phyloP scores from a whole-genome alignment of 2,329 filamentous ascomycete species.

The Sporothrix humicola region DNA sequence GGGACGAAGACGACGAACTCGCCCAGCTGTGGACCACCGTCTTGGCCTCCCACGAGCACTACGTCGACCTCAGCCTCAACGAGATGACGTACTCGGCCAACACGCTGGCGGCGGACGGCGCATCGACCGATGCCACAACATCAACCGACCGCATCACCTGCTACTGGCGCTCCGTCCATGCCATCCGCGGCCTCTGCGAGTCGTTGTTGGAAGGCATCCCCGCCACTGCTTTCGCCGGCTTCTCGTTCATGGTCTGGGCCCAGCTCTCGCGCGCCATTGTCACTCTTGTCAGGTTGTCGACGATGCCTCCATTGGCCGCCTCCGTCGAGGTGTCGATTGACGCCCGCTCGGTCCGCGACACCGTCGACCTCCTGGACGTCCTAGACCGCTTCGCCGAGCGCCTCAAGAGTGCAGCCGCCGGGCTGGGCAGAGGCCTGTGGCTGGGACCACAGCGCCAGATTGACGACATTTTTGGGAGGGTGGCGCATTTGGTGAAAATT shows the following conservation, averaged over 20 bases:
- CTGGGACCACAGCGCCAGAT: background rate
- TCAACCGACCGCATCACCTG: slow-evolving; percentile 16
- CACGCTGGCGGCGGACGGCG: background rate
- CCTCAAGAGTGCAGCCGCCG: slow-evolving; percentile 26
- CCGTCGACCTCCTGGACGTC: slow-evolving; percentile 45
- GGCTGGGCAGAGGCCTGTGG: background rate
- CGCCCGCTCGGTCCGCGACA: slow-evolving; percentile 42
- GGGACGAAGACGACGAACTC: background rate
- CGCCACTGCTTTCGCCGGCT: background rate
- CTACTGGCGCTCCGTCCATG: slow-evolving; percentile 31
- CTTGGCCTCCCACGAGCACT: slow-evolving; percentile 13
- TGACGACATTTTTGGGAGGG: slow-evolving; percentile 5
- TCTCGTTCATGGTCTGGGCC: slow-evolving; percentile 29
- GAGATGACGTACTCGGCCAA: slow-evolving; percentile 28
- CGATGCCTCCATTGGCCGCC: slow-evolving; percentile 42
- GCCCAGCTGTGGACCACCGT: background rate
- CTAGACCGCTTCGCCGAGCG: slow-evolving; percentile 39
- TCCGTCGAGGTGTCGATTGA: slow-evolving; percentile 43
- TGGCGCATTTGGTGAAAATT: background rate
- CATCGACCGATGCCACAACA: background rate
- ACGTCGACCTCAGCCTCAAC: slow-evolving; percentile 27
- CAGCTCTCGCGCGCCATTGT: slow-evolving; percentile 32
- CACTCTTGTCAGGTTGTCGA: slow-evolving; percentile 31
- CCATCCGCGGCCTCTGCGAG: slow-evolving; percentile 31
- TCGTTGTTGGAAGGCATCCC: slow-evolving; percentile 24